Evolutionary conservation across 2,329 filamentous ascomycete genomes (phyloP).

Genomic region (Scedosporium minutisporum): DNA sequence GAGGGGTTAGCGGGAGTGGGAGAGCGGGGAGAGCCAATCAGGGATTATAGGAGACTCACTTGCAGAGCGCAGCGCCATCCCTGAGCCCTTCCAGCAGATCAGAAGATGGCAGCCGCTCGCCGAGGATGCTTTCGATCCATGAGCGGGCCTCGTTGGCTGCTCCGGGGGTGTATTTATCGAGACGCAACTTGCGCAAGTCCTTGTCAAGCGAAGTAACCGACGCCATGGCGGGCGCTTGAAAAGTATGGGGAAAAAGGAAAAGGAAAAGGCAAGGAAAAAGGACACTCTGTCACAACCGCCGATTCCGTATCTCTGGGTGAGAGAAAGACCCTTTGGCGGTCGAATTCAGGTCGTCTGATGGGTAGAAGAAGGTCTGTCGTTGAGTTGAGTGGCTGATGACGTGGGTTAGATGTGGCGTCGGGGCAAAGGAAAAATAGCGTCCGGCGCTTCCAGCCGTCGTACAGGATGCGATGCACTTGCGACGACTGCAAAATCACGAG

Average conservation of each 20-base stretch:
- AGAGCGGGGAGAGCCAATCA: not conserved
- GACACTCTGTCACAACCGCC: no score
- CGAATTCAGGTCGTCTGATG: no score
- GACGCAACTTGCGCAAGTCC: conserved; percentile 85
- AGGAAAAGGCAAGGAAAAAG: not conserved
- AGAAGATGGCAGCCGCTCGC: conserved; percentile 57
- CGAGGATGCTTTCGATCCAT: conserved; percentile 80
- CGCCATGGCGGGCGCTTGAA: conserved; percentile 52
- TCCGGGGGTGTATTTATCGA: conserved; percentile 85
- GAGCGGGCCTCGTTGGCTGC: conserved; percentile 74
- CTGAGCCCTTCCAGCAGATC: conserved; percentile 82
- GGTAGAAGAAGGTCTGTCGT: not conserved
- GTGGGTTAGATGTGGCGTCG: not conserved
- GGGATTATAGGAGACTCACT: conserved; percentile 42
- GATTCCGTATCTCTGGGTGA: no score
- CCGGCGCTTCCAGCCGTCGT: not conserved
- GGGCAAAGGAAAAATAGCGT: not conserved
- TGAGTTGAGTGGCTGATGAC: not conserved
- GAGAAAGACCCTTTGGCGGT: no score
- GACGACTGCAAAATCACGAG: no score
- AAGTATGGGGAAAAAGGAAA: not conserved
- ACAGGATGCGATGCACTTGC: not conserved
- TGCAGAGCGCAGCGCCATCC: conserved; percentile 89
- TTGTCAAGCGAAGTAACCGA: conserved; percentile 90
- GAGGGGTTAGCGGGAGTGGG: conserved; percentile 13